phyloP scores from a whole-genome alignment of 2,329 filamentous ascomycete species.

The Penicillium oxalicum region DNA sequence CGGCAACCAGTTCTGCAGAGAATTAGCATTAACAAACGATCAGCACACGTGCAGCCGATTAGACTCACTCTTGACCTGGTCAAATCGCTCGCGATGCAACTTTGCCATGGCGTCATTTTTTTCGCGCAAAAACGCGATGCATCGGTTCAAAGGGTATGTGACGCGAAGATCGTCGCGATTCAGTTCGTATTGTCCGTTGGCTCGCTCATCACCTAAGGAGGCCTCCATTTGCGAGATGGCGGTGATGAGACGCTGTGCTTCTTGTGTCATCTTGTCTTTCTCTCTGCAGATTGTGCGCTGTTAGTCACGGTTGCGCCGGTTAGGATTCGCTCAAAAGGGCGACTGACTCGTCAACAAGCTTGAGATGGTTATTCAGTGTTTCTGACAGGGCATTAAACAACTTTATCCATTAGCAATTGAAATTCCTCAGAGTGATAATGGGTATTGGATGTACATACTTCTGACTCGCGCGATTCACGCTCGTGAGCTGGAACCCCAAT shows the following conservation, averaged over 20 bases:
- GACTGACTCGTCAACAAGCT: conserved; percentile 63
- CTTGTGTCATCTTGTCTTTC: conserved; percentile 84
- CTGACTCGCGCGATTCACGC: conserved; percentile 78
- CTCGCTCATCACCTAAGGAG: conserved; percentile 71
- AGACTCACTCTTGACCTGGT: conserved; percentile 86
- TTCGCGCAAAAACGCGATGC: conserved; percentile 74
- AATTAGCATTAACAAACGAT: conserved; percentile 19
- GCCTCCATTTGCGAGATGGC: conserved; percentile 89
- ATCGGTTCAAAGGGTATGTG: conserved; percentile 75
- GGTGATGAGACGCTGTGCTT: conserved; percentile 77
- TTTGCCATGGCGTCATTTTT: conserved; percentile 75
- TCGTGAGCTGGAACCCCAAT: conserved; percentile 94
- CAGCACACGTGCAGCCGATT: background rate
- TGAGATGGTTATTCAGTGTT: conserved; percentile 83
- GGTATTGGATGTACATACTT: conserved; percentile 54
- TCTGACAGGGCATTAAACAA: conserved; percentile 88
- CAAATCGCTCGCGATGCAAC: conserved; percentile 83
- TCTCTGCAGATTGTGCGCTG: conserved; percentile 47
- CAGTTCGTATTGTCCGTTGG: conserved; percentile 57
- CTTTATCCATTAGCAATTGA: conserved; percentile 43
- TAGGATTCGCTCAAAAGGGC: background rate
- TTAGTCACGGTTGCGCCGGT: conserved; percentile 8
- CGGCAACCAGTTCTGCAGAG: conserved; percentile 75
- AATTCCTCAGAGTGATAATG: background rate
- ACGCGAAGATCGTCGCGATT: conserved; percentile 66